Conservation (phyloP, 2,329 filamentous ascomycete species). For the Aspergillus persii region DNA sequence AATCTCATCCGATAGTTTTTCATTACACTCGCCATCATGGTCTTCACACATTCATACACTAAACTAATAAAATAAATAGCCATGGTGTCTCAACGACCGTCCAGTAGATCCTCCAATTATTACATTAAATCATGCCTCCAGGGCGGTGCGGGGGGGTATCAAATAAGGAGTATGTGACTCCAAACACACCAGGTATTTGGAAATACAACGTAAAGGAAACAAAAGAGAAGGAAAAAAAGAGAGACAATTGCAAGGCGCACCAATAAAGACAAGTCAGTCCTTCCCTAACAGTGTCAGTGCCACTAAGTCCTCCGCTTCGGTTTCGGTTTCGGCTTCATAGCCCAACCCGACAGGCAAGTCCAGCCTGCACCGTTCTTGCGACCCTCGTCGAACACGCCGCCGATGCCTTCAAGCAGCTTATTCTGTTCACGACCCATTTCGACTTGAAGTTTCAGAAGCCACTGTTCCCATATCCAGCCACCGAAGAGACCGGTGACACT, state of each 20-base stretch:
- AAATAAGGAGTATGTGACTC: constrained; percentile 3
- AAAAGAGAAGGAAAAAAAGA: constrained; percentile 2
- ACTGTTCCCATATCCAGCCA: constrained; percentile 92
- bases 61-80: background rate
- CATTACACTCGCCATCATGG: background rate
- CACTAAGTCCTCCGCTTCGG: constrained; percentile 10
- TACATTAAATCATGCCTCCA: constrained; percentile 19
- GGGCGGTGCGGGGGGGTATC: constrained; percentile 13
- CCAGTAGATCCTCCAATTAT: constrained; percentile 5
- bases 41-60: background rate
- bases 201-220: background rate
- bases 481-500: constrained; percentile 78
- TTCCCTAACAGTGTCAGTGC: background rate
- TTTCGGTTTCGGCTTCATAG: constrained; percentile 48
- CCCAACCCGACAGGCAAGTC: constrained; percentile 61
- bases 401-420: constrained; percentile 55
- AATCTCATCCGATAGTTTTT: background rate
- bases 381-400: constrained; percentile 59
- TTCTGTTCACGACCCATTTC: constrained; percentile 71
- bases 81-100: background rate
- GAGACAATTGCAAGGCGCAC: background rate
- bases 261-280: background rate
- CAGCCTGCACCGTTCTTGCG: constrained; percentile 57
- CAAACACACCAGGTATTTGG: background rate
- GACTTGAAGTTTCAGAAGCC: constrained; percentile 83